A percentile compares a stretch with the other conserved stretches of the same genome.
These are phyloP conservation scores for Trifolium fragiferum DNA, from an alignment of 306 rosid genomes.

Conservation along the genomic window DNA sequence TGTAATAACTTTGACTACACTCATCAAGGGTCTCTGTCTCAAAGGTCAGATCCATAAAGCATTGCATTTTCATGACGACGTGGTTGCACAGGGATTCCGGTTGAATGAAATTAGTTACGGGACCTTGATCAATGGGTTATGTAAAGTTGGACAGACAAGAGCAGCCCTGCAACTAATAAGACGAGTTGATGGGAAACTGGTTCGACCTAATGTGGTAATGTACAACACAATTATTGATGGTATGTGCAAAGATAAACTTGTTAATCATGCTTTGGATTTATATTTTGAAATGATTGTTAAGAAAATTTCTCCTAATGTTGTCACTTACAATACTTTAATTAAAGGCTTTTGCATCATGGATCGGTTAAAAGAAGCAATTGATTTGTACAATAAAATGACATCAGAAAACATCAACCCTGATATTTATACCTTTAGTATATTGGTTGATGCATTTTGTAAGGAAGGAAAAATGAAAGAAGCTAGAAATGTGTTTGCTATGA, in stretches of 20 bases:
- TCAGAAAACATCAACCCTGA: background rate
- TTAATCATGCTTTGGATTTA: background rate
- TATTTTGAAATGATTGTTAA: background rate
- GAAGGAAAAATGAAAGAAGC: conserved; percentile 2
- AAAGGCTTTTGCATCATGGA: background rate
- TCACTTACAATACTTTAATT: background rate
- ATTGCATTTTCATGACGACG: background rate
- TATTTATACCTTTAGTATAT: background rate
- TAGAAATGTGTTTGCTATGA: background rate
- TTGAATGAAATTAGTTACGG: background rate
- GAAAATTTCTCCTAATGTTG: background rate
- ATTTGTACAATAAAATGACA: background rate
- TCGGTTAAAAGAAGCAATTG: background rate
- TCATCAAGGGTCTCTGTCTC: background rate
- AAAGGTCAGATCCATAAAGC: background rate
- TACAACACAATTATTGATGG: background rate
- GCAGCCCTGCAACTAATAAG: background rate
- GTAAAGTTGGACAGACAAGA: background rate
- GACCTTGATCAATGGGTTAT: conserved; percentile 1
- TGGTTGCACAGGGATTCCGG: background rate
- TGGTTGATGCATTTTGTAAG: conserved; percentile 12
- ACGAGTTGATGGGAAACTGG: background rate
- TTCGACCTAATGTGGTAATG: background rate
- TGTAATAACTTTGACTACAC: background rate
- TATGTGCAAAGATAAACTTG: background rate